Percentiles rank a stretch among this genome's conserved stretches.
Conservation (phyloP, 2,329 filamentous ascomycete genomes). For the Aspergillus costaricaensis region DNA sequence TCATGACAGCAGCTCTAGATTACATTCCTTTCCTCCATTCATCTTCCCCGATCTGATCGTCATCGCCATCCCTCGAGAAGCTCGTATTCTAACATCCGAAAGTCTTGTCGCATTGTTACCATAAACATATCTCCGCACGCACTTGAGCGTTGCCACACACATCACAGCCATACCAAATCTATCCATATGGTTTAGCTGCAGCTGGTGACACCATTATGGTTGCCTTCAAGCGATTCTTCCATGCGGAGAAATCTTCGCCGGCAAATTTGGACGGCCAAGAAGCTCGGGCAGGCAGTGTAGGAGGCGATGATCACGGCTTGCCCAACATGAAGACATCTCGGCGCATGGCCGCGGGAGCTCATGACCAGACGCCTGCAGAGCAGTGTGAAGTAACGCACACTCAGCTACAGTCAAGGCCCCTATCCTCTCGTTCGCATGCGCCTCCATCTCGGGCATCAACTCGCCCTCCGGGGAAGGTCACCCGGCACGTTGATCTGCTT, state of each 20-base stretch:
- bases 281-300: constrained; percentile 2
- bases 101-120: background rate
- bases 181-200: background rate
- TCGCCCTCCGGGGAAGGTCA: constrained; percentile 22
- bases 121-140: background rate
- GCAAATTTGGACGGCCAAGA: constrained; percentile 16
- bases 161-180: background rate
- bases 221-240: constrained; percentile 38
- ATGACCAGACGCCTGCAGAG: constrained; percentile 42
- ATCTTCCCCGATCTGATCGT: background rate
- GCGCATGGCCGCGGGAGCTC: constrained; percentile 30
- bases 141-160: background rate
- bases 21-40: background rate
- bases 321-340: constrained; percentile 20
- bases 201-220: constrained; percentile 29
- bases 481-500: constrained; percentile 44
- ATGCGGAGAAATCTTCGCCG: constrained; percentile 26
- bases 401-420: constrained; percentile 33
- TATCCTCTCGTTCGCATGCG: constrained; percentile 29
- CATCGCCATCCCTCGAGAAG: background rate
- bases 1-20: constrained; percentile 11
- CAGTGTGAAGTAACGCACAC: constrained; percentile 44
- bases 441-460: constrained; percentile 27
- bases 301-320: constrained; percentile 11
- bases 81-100: background rate